Evolutionary conservation across 2,329 filamentous ascomycete species (phyloP).

Genomic region (Grosmannia clavigera): DNA sequence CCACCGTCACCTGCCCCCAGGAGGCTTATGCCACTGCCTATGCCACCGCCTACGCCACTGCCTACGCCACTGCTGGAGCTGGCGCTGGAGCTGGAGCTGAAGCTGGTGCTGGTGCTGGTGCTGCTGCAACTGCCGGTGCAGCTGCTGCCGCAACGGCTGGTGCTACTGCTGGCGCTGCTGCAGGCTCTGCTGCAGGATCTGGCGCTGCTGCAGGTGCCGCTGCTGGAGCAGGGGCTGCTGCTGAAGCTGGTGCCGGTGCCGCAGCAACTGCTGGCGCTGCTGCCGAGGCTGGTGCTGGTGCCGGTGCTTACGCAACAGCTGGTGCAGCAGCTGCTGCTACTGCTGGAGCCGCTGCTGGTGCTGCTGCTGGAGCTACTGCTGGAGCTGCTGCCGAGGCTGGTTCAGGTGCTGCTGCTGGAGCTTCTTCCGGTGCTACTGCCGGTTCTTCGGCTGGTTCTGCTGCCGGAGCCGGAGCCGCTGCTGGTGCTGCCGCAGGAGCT

Average conservation of each 20-base stretch:
- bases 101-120: neutral
- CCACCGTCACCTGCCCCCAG: constrained; percentile 8
- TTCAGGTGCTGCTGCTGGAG: neutral
- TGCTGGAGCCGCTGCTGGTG: neutral
- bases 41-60: neutral
- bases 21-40: neutral
- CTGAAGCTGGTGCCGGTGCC: too few species aligned
- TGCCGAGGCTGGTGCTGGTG: neutral
- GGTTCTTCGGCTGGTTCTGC: neutral
- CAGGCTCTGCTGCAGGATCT: neutral
- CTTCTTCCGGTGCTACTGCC: neutral
- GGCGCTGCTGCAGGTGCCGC: neutral
- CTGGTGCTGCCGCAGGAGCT: neutral
- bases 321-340: neutral
- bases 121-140: neutral
- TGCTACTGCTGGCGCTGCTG: neutral
- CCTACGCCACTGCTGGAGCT: neutral
- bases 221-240: neutral
- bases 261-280: neutral
- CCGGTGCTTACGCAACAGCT: neutral
- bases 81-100: neutral
- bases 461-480: neutral
- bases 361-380: neutral
- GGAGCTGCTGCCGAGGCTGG: neutral
- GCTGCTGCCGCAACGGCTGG: neutral